Base-by-base conservation (phyloP, 2,329 filamentous ascomycete species). In the Colletotrichum horii region DNA sequence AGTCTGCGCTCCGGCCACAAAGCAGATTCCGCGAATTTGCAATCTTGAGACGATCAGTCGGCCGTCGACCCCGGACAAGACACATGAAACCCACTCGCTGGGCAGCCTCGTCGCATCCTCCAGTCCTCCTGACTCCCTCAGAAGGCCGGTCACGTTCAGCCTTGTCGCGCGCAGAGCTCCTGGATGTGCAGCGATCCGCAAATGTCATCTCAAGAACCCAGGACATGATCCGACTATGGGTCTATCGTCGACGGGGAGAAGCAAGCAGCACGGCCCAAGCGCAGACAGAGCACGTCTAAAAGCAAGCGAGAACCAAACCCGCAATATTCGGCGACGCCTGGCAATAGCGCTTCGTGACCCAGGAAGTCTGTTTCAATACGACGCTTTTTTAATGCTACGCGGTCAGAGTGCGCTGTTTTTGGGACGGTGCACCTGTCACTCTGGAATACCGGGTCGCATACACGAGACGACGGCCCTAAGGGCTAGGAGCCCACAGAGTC, bases 21-120 rank as follows among this genome's bases (percentile, higher is more conserved):
- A 22, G 8, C n/a, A 64, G 32, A 56, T 55, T 26, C 61, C 43
- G 60, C 36, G 48, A 69, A 77, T 78, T 77, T 77, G 77, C 77
- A 77, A 76, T 78, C 76, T 73, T 78, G 77, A 77, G 76, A 78
- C 77, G 67, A 67, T 66, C 48, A 61, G 55, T 66, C 72, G 48
- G 52, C 73, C 55, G 36, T 32, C 19, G 28, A 66, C 48, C 71
- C 66, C 56, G 58, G 71, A 66, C 48, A 60, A 66, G 65, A 65
- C 36, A 66, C 34, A 70, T 66, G 65, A 76, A 76, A 76, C 74
- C 52, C 36, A 22, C 28, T 70, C 36, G 24, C 30, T 65, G 70
- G 56, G 30, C 55, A 75, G 73, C 64, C 73, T 73, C 30, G 73
- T 64, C 19, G 52, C 68, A 66, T 69, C 55, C 38, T 60, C 30